phyloP scores from a whole-genome alignment of 1,139 yeast genomes.

The Hanseniaspora sp. region DNA sequence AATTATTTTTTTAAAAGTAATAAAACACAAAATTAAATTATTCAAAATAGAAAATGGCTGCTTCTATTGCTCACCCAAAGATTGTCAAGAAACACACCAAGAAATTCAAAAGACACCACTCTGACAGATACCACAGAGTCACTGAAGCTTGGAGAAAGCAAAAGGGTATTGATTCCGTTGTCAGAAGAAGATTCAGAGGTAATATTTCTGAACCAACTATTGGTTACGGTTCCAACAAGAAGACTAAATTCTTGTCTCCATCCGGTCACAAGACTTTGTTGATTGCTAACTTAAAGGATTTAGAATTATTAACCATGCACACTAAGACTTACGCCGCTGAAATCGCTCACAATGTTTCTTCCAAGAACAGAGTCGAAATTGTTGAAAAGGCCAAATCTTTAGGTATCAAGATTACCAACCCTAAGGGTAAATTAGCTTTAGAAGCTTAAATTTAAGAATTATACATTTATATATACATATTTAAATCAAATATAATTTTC shows the following conservation, averaged over 20 bases:
- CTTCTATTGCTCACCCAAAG: constrained; percentile 97
- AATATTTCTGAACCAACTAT: constrained; percentile 98
- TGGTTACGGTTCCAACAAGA: constrained; percentile 99
- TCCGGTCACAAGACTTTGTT: constrained; percentile 97
- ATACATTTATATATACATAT: constrained; percentile 1
- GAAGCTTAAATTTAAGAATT: constrained; percentile 57
- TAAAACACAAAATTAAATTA: not conserved
- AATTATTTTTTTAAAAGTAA: not conserved
- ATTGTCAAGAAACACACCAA: constrained; percentile 98
- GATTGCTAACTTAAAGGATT: constrained; percentile 85
- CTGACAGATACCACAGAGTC: constrained; percentile 98
- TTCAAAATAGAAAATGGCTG: constrained; percentile 52
- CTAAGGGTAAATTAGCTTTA: constrained; percentile 96
- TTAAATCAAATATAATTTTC: constrained; percentile 7
- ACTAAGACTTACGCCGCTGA: constrained; percentile 98
- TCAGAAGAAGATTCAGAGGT: constrained; percentile 99
- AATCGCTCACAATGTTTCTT: constrained; percentile 96
- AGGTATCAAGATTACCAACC: constrained; percentile 98
- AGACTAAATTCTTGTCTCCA: constrained; percentile 91
- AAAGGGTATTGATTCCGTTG: constrained; percentile 99
- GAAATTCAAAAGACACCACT: constrained; percentile 99
- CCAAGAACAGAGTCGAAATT: constrained; percentile 95
- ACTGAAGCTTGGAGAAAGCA: constrained; percentile 99
- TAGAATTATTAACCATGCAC: constrained; percentile 93
- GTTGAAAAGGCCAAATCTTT: constrained; percentile 96